Evolutionary conservation across 495 filamentous ascomycete species (phyloP).

Genomic region (Aspergillus coremiiformis): DNA sequence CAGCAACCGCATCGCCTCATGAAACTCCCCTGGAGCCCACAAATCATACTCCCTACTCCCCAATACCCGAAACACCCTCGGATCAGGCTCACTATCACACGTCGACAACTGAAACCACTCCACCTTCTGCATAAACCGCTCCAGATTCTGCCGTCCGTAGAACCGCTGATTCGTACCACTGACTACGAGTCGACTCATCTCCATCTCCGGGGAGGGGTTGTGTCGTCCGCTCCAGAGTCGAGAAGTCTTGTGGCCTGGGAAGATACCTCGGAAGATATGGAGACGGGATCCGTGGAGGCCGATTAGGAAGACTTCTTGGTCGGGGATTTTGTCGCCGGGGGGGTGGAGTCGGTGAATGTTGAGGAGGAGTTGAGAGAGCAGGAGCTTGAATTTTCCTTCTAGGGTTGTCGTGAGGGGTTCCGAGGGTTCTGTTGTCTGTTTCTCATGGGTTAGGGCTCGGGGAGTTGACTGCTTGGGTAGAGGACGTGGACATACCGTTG

Average conservation of each 20-base stretch:
- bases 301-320: constrained; percentile 29
- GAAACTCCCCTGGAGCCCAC: constrained; percentile 20
- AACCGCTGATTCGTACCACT: constrained; percentile 2
- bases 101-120: constrained; percentile 13
- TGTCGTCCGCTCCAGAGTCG: constrained; percentile 20
- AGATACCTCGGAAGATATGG: constrained; percentile 24
- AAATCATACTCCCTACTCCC: constrained; percentile 26
- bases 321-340: constrained; percentile 22
- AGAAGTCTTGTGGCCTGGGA: constrained; percentile 25
- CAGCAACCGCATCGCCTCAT: constrained; percentile 11
- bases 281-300: constrained; percentile 26
- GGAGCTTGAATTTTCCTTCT: constrained; percentile 22
- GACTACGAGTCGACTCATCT: neutral
- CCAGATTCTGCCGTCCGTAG: constrained; percentile 17
- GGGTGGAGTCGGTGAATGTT: constrained; percentile 16
- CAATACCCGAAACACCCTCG: constrained; percentile 19
- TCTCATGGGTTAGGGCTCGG: neutral
- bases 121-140: constrained; percentile 15
- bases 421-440: constrained; percentile 14
- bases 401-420: constrained; percentile 12
- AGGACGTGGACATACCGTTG: constrained; percentile 10
- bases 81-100: constrained; percentile 11
- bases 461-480: no score
- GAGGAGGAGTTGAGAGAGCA: constrained; percentile 22
- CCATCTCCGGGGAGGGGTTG: neutral